Percentiles rank a stretch among this genome's conserved stretches.
Conservation (phyloP, 495 filamentous ascomycete genomes). For the Penicillium alfredii region DNA sequence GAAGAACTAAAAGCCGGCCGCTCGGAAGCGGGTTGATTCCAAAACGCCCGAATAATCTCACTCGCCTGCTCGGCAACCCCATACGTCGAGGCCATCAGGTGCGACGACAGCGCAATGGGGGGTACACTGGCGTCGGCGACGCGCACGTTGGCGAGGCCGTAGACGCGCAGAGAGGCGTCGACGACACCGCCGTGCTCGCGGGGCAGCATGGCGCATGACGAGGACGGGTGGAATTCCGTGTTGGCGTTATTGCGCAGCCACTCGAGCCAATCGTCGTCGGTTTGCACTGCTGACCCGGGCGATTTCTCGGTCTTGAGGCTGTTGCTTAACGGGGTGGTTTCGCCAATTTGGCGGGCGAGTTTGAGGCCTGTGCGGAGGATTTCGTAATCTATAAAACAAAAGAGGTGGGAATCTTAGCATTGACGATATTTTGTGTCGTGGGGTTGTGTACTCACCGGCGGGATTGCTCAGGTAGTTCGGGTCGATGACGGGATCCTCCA, state of each 20-base stretch:
- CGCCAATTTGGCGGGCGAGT: constrained; percentile 23
- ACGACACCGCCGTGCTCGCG: constrained; percentile 44
- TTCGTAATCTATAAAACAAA: constrained; percentile 19
- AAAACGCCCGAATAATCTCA: constrained; percentile 9
- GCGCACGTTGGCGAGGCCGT: constrained; percentile 45
- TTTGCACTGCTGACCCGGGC: constrained; percentile 17
- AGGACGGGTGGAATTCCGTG: constrained; percentile 45
- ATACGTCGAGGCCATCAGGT: constrained; percentile 46
- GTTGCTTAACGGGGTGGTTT: constrained; percentile 19
- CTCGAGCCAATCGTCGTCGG: constrained; percentile 22
- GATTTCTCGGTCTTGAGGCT: constrained; percentile 22
- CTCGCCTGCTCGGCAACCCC: constrained; percentile 43
- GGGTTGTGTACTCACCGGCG: constrained; percentile 17
- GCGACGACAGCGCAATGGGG: constrained; percentile 43
- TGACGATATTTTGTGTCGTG: no score
- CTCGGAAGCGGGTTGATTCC: background rate
- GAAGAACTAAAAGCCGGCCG: background rate
- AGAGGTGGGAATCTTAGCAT: no score
- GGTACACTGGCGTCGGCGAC: constrained; percentile 45
- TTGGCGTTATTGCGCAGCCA: constrained; percentile 18
- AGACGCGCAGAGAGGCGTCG: constrained; percentile 41
- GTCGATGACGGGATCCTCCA: constrained; percentile 33
- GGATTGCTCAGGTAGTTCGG: constrained; percentile 29
- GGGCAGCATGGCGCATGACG: constrained; percentile 48
- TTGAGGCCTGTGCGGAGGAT: constrained; percentile 34